Evolutionary conservation across 2,329 filamentous ascomycete genomes (phyloP).

Genomic region (Phaeosphaeria sp.): DNA sequence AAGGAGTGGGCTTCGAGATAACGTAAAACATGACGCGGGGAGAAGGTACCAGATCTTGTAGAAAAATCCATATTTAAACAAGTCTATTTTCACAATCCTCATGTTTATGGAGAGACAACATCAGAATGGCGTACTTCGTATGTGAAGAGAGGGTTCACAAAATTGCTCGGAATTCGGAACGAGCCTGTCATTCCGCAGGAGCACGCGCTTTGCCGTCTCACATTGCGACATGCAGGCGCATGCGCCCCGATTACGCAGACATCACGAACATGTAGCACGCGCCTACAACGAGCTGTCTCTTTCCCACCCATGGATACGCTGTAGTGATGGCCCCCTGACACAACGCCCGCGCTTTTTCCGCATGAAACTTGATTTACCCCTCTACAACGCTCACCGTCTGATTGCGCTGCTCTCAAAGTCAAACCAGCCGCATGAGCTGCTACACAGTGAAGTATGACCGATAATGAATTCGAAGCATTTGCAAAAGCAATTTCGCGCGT

Average conservation of each 20-base stretch:
- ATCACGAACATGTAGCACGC: slow-evolving; percentile 1
- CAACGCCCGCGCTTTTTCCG: neutral
- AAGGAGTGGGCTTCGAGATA: slow-evolving; percentile 10
- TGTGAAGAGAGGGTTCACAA: neutral
- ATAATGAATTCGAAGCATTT: slow-evolving; percentile 34
- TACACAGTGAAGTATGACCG: slow-evolving; percentile 16
- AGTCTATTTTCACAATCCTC: no score
- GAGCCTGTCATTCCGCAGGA: slow-evolving; percentile 3
- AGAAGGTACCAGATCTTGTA: no score
- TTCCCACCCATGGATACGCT: neutral
- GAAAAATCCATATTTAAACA: no score
- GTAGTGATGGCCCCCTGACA: neutral
- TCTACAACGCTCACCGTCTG: neutral
- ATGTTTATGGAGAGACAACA: neutral
- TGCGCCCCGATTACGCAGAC: neutral
- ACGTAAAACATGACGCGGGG: neutral
- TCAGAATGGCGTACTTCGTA: neutral
- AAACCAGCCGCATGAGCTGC: neutral
- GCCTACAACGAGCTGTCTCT: neutral
- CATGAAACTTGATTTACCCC: no score
- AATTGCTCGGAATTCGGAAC: neutral
- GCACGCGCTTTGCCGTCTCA: slow-evolving; percentile 1
- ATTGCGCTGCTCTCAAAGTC: neutral
- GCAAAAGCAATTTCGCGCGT: slow-evolving; percentile 42
- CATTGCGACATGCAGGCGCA: neutral